Conservation (phyloP, 768 basidiomycete species). For the Phanerochaete carnosa region DNA sequence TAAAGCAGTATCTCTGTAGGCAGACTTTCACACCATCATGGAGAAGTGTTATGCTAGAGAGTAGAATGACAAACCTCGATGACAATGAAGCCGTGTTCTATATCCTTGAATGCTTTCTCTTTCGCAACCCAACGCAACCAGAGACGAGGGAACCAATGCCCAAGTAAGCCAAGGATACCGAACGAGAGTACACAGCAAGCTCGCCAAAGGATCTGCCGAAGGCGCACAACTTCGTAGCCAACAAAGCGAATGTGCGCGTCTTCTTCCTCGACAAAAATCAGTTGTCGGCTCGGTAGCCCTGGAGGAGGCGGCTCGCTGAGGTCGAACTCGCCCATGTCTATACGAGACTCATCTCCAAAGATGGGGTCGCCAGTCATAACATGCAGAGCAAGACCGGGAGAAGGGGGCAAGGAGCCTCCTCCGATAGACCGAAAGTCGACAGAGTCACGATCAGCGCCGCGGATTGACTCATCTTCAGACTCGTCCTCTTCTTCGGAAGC, state of each 20-base stretch:
- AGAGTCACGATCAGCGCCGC: slow-evolving; percentile 42
- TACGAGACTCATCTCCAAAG: slow-evolving; percentile 79
- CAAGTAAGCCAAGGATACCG: slow-evolving; percentile 75
- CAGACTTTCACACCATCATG: slow-evolving; percentile 52
- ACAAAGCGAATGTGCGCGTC: slow-evolving; percentile 85
- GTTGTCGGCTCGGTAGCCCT: slow-evolving; percentile 84
- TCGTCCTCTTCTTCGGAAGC: slow-evolving; percentile 81
- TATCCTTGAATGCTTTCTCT: slow-evolving; percentile 79
- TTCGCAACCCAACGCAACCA: slow-evolving; percentile 88
- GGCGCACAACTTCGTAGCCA: slow-evolving; percentile 69
- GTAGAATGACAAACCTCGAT: slow-evolving; percentile 67
- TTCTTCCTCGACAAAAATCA: slow-evolving; percentile 83
- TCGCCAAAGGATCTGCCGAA: slow-evolving; percentile 71
- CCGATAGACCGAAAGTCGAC: slow-evolving; percentile 34
- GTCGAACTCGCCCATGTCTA: slow-evolving; percentile 76
- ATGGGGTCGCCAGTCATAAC: slow-evolving; percentile 72
- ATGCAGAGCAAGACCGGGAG: slow-evolving; percentile 59
- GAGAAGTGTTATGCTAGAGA: background rate
- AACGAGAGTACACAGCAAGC: slow-evolving; percentile 60
- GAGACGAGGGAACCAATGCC: slow-evolving; percentile 89
- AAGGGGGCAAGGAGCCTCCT: slow-evolving; percentile 70
- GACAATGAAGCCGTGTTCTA: slow-evolving; percentile 71
- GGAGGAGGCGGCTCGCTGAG: slow-evolving; percentile 67
- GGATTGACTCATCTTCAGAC: slow-evolving; percentile 37
- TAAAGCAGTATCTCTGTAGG: slow-evolving; percentile 77